These are phyloP conservation scores for Magnaporthales sp. DNA, from an alignment of 2,329 filamentous ascomycete genomes.

Conservation along the genomic window DNA sequence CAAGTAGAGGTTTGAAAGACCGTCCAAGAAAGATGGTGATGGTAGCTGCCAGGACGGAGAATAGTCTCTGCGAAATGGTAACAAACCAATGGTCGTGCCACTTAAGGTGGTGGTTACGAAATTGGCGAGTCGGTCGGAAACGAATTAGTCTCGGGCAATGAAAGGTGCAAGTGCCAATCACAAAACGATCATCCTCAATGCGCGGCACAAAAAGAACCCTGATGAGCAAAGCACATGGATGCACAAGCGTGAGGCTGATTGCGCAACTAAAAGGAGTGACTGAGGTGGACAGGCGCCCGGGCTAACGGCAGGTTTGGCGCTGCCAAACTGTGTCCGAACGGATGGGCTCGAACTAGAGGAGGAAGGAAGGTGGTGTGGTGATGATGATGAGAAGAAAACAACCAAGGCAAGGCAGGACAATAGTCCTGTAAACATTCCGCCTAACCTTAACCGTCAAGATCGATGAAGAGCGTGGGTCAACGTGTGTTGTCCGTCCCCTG, in stretches of 20 bases:
- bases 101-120: not conserved
- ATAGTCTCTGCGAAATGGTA: not conserved
- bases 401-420: not conserved
- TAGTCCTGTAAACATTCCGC: not conserved
- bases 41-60: not conserved
- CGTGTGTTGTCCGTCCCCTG: not conserved
- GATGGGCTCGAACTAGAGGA: not conserved
- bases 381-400: constrained; percentile 1
- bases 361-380: not conserved
- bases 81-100: not conserved
- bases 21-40: not conserved
- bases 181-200: not conserved
- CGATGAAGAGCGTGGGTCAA: not conserved
- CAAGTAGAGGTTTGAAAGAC: too few relatives aligned
- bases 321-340: not conserved
- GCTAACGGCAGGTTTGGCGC: not conserved
- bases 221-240: not conserved
- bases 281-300: not conserved
- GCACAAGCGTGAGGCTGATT: not conserved
- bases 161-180: not conserved
- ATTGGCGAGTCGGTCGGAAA: not conserved
- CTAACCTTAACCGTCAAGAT: not conserved
- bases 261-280: not conserved
- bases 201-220: not conserved
- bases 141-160: not conserved